Evolutionary conservation across 2,329 filamentous ascomycete species (phyloP).

Genomic region (Neofusicoccum cordaticola): DNA sequence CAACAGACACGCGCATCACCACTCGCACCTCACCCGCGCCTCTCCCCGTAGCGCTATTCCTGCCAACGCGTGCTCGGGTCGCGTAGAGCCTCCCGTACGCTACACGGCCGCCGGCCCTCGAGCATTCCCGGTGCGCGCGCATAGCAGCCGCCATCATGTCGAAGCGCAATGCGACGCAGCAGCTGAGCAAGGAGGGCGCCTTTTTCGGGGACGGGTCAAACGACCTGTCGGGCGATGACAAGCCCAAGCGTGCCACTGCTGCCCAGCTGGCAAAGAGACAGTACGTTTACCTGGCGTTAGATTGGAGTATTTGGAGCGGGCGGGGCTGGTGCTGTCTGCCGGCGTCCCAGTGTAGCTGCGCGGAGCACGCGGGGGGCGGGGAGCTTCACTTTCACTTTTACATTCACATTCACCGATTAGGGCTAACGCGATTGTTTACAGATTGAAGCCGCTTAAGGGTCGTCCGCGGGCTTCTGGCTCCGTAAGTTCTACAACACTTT

Average conservation of each 20-base stretch:
- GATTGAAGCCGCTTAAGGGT: slow-evolving; percentile 16
- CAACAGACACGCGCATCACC: slow-evolving; percentile 12
- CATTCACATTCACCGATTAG: neutral
- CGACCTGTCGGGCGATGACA: slow-evolving; percentile 42
- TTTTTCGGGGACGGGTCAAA: slow-evolving; percentile 28
- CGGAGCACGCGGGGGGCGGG: neutral
- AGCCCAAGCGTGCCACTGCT: slow-evolving; percentile 51
- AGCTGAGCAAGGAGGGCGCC: slow-evolving; percentile 33
- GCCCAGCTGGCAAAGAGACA: slow-evolving; percentile 55
- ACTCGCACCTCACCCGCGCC: neutral
- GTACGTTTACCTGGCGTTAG: slow-evolving; percentile 43
- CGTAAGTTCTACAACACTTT: neutral
- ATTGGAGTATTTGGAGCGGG: neutral
- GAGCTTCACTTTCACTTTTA: neutral
- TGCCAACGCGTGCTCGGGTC: neutral
- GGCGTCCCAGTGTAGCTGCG: neutral
- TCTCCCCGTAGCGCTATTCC: neutral
- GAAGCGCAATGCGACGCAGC: slow-evolving; percentile 39
- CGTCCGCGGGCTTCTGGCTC: slow-evolving; percentile 6
- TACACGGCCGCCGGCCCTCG: neutral
- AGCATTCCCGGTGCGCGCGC: neutral
- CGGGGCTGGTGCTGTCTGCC: neutral
- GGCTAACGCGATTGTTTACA: slow-evolving; percentile 1
- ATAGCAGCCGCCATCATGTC: slow-evolving; percentile 29
- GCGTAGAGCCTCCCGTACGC: neutral